Conservation (phyloP, 2,329 filamentous ascomycete genomes). For the Zymoseptoria ardabiliae region DNA sequence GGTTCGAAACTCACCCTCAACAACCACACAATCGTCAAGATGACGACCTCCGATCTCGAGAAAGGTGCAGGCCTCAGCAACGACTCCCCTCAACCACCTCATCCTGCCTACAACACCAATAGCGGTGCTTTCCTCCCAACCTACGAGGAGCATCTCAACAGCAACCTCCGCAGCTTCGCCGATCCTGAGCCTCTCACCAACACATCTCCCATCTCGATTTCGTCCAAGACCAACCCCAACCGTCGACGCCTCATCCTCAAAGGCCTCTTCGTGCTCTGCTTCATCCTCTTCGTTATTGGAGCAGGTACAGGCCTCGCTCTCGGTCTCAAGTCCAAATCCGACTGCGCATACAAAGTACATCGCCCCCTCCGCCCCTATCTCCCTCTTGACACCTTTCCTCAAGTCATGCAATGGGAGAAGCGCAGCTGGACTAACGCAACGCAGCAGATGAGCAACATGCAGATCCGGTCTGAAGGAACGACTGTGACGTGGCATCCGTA, state of each 20-base stretch:
- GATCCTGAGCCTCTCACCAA: slow-evolving; percentile 1
- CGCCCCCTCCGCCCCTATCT: background rate
- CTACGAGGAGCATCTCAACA: slow-evolving; percentile 13
- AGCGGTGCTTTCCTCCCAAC: slow-evolving; percentile 5
- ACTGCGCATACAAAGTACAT: background rate
- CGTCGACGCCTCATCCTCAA: background rate
- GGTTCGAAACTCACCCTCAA: background rate
- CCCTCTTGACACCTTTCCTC: background rate
- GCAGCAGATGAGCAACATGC: background rate
- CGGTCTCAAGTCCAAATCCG: background rate
- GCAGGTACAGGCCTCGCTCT: background rate
- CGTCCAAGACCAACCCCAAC: background rate
- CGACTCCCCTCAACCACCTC: background rate
- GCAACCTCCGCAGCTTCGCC: slow-evolving; percentile 6
- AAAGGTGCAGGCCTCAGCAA: slow-evolving; percentile 5
- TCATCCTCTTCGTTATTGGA: slow-evolving; percentile 1
- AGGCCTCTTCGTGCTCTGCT: background rate
- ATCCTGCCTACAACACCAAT: background rate
- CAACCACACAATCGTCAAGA: background rate
- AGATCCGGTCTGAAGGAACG: background rate
- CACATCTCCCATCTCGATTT: background rate
- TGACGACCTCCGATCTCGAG: slow-evolving; percentile 5
- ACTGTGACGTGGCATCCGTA: background rate
- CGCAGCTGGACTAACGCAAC: background rate
- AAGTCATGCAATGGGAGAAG: background rate